A percentile compares a stretch with the other conserved stretches of the same genome.
Conservation (phyloP, 1,139 yeast genomes). For the Keqinozyma sinolaborantium region DNA sequence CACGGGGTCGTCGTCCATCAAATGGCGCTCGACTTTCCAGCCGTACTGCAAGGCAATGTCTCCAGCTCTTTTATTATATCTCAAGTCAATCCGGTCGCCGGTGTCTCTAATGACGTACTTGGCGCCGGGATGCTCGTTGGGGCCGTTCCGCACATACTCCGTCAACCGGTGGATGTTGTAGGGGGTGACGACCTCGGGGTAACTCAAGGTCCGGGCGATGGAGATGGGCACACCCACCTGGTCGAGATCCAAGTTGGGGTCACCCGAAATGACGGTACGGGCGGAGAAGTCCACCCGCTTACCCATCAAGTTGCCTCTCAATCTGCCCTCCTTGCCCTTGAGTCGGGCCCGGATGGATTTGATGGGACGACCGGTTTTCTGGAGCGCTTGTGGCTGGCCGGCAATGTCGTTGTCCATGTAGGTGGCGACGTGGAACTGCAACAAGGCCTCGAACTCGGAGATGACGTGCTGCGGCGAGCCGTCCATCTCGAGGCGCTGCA, state of each 20-base stretch:
- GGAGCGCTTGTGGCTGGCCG: slow-evolving; percentile 99
- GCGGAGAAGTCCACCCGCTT: slow-evolving; percentile 99
- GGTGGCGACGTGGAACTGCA: slow-evolving; percentile 98
- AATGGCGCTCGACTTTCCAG: slow-evolving; percentile 98
- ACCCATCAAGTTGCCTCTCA: slow-evolving; percentile 98
- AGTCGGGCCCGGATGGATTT: slow-evolving; percentile 97
- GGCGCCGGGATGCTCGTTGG: slow-evolving; percentile 99
- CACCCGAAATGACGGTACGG: slow-evolving; percentile 98
- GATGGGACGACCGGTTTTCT: slow-evolving; percentile 97
- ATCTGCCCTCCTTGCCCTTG: slow-evolving; percentile 98
- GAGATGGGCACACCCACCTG: slow-evolving; percentile 98
- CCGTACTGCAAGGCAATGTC: slow-evolving; percentile 97
- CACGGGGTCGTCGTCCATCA: slow-evolving; percentile 96
- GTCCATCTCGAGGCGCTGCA: slow-evolving; percentile 93
- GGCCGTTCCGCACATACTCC: slow-evolving; percentile 93
- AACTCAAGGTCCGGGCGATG: slow-evolving; percentile 90
- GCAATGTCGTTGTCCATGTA: slow-evolving; percentile 99
- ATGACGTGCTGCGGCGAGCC: slow-evolving; percentile 99
- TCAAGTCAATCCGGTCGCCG: slow-evolving; percentile 95
- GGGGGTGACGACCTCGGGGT: slow-evolving; percentile 97
- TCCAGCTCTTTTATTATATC: slow-evolving; percentile 97
- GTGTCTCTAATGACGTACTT: slow-evolving; percentile 96
- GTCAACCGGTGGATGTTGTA: slow-evolving; percentile 92
- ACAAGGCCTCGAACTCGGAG: slow-evolving; percentile 90
- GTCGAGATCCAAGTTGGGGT: slow-evolving; percentile 94